These are phyloP conservation scores for Malassezia vespertilionis DNA, from an alignment of 1,284 basidiomycete species.

Conservation along the genomic window DNA sequence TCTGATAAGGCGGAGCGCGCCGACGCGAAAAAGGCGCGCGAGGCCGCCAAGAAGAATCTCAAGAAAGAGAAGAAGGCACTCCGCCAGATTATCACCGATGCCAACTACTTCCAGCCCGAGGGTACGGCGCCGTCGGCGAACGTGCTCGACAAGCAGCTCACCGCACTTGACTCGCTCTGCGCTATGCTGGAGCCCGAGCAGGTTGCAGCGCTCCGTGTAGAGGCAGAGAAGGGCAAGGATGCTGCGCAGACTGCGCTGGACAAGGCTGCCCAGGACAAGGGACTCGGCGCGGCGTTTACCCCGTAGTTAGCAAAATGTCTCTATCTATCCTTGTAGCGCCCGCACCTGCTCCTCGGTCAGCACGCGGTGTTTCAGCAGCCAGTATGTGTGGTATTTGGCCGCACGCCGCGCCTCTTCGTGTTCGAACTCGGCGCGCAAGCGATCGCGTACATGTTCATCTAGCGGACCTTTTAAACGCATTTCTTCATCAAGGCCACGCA, in stretches of 20 bases:
- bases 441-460: neutral
- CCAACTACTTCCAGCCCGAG: conserved; percentile 55
- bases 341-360: conserved; percentile 9
- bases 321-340: conserved; percentile 1
- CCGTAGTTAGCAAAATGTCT: conserved; percentile 7
- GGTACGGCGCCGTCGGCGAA: conserved; percentile 50
- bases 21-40: conserved; percentile 88
- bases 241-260: conserved; percentile 50
- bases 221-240: conserved; percentile 46
- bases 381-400: neutral
- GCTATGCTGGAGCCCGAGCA: conserved; percentile 52
- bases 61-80: conserved; percentile 46
- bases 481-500: neutral
- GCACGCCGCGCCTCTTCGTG: neutral
- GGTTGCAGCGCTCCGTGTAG: conserved; percentile 52
- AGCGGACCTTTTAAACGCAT: neutral
- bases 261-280: conserved; percentile 50
- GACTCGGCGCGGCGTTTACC: conserved; percentile 36
- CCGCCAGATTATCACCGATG: conserved; percentile 50
- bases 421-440: conserved; percentile 5
- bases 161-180: conserved; percentile 53
- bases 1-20: conserved; percentile 55
- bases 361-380: conserved; percentile 1
- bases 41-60: conserved; percentile 51
- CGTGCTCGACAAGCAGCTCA: conserved; percentile 53